Conservation (phyloP, 305 asterid species). For the Withania somnifera region DNA sequence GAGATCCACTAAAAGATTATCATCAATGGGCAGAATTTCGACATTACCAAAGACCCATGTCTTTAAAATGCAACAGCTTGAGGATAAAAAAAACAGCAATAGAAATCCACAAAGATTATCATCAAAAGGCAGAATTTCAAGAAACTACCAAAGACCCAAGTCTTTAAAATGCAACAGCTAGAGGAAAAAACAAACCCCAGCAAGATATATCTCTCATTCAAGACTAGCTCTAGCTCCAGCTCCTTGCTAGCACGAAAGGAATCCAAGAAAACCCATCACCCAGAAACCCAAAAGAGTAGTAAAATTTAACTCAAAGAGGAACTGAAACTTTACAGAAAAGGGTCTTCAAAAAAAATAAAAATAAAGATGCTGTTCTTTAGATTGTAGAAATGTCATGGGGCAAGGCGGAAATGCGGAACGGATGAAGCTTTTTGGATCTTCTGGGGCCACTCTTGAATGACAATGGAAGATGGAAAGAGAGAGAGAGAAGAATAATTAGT, state of each 20-base stretch:
- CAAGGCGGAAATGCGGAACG: conserved; percentile 6
- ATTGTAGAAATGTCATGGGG: conserved; percentile 10
- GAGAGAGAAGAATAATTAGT: conserved; percentile 5
- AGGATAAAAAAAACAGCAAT: neutral
- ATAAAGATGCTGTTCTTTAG: conserved; percentile 10
- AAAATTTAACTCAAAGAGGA: too few species aligned
- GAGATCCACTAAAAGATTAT: neutral
- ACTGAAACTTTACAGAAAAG: neutral
- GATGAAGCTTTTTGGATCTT: conserved; percentile 43
- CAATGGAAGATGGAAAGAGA: neutral
- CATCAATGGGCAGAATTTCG: neutral
- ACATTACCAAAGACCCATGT: neutral
- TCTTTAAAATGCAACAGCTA: neutral
- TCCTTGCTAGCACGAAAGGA: neutral
- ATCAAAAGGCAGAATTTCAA: neutral
- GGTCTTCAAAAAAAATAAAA: conserved; percentile 18
- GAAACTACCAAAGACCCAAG: neutral
- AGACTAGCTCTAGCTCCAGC: neutral
- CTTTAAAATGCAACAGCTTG: neutral
- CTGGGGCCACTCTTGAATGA: conserved; percentile 40
- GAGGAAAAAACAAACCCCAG: neutral
- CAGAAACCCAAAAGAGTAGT: neutral
- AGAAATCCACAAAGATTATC: neutral
- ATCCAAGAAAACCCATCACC: conserved; percentile 2
- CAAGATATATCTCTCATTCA: neutral